Evolutionary conservation across 805 yeast genomes (phyloP), one percentile per base, ranked within the genome.

Genomic region (Zygotorulaspora sp.): DNA sequence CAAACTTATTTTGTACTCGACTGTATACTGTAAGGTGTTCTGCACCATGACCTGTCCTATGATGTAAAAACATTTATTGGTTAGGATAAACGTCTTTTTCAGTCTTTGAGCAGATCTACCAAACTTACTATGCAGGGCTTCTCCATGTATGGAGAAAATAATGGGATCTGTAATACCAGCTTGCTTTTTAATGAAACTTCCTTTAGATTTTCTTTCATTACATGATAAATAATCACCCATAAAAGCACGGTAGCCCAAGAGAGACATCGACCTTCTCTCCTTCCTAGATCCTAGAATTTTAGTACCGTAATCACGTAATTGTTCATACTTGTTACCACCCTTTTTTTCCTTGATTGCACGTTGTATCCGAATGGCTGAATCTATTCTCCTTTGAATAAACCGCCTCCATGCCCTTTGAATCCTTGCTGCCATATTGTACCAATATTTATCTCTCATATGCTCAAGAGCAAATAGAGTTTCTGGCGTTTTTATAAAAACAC

Each of bases 381-480:
- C 95, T 40, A 80, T 83, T 66, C 89, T 80, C 56, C 85, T 74
- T 61, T 78, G 80, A 45, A 80, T 67, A 57, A 82, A 85, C 52
- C 85, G 72, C 68, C 98, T 76, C 85, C 97, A 88, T 3, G 98
- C 97, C 49, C 97, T 77, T 69, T 92, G 99, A 51, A 92, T 90
- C 53, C 95, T 78, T 3, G 95, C 89, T 4, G 98, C 98, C 95
- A 92, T 92, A 52, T 85, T 86, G 56, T 87, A 90, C 97, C 98
- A 92, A 60, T 88, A 92, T 67, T 80, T 83, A 55, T 92, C 99
- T 62, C 97, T 77, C 90, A 90, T 79, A 52, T 86, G 90, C 65
- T 92, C 99, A 41, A 92, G 68, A 0, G 96, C 96, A 61, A 92
- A 92, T 53, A 92, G 69, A 0, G 97, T 90, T 61, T 92, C 98